A percentile compares a stretch with the other conserved stretches of the same genome.
Evolutionary conservation across 2,329 filamentous ascomycete species (phyloP).

Genomic region (Fusarium torreyae): DNA sequence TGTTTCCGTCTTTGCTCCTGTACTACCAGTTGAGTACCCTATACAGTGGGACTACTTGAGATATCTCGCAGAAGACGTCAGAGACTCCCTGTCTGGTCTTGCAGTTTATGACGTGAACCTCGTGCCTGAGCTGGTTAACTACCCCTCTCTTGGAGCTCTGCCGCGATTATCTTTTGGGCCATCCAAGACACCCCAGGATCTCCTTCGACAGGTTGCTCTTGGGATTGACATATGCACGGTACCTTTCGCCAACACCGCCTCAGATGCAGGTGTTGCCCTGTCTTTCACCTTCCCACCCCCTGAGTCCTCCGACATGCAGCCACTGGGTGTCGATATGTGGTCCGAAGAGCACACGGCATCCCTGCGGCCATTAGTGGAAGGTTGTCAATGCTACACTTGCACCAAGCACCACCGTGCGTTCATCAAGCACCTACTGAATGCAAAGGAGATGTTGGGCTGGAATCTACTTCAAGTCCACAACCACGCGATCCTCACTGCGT

Average conservation of each 20-base stretch:
- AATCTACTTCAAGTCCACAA: conserved; percentile 94
- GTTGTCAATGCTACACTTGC: conserved; percentile 88
- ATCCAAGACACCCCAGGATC: conserved; percentile 79
- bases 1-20: conserved; percentile 71
- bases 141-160: conserved; percentile 69
- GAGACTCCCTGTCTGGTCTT: conserved; percentile 73
- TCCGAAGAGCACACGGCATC: conserved; percentile 72
- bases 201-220: conserved; percentile 81
- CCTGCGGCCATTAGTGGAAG: conserved; percentile 71
- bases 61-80: conserved; percentile 75
- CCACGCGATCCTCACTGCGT: conserved; percentile 77
- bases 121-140: conserved; percentile 74
- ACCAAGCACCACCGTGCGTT: conserved; percentile 87
- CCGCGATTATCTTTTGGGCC: conserved; percentile 82
- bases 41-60: conserved; percentile 87
- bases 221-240: conserved; percentile 87
- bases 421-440: conserved; percentile 86
- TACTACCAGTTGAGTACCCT: conserved; percentile 82
- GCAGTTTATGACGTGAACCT: conserved; percentile 84
- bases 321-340: conserved; percentile 88
- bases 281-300: conserved; percentile 79
- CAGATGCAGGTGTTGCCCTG: conserved; percentile 89
- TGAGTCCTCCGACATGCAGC: conserved; percentile 45
- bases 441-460: conserved; percentile 98
- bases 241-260: conserved; percentile 80